Evolutionary conservation across 2,329 filamentous ascomycete genomes (phyloP).

Genomic region (Aspergillus brunneoviolaceus): DNA sequence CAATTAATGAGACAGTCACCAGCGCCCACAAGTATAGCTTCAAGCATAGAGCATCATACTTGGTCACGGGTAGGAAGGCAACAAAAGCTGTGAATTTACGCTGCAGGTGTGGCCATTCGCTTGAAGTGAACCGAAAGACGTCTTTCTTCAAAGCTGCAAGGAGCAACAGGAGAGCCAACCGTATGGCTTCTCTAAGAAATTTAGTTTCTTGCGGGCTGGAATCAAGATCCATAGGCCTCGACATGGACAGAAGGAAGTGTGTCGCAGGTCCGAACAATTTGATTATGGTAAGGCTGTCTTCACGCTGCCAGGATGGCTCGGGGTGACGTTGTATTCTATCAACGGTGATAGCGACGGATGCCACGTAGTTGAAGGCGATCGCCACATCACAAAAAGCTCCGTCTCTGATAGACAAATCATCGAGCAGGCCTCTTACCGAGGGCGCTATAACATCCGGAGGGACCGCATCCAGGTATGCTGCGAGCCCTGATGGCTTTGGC

Average conservation of each 20-base stretch:
- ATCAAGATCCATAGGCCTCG: background rate
- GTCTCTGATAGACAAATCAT: background rate
- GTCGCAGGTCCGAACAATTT: background rate
- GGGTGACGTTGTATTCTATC: background rate
- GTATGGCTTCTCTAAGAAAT: background rate
- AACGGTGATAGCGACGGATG: background rate
- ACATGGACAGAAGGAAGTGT: background rate
- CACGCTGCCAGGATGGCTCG: background rate
- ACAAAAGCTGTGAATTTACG: background rate
- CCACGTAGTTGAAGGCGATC: background rate
- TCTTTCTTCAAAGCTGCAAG: background rate
- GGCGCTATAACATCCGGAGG: background rate
- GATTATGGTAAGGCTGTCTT: background rate
- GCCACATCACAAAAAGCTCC: background rate
- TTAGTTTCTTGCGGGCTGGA: background rate
- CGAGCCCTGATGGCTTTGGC: background rate
- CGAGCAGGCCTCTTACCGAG: background rate
- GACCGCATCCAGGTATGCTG: background rate
- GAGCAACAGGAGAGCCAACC: background rate
- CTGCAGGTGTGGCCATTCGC: background rate
- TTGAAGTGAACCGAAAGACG: background rate
- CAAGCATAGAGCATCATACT: background rate
- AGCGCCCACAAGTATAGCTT: conserved; percentile 3
- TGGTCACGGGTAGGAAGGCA: background rate
- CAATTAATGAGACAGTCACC: background rate